A percentile compares a stretch with the other conserved stretches of the same genome.
Evolutionary conservation across 2,329 filamentous ascomycete genomes (phyloP).

Genomic region (Ascochyta fabae): DNA sequence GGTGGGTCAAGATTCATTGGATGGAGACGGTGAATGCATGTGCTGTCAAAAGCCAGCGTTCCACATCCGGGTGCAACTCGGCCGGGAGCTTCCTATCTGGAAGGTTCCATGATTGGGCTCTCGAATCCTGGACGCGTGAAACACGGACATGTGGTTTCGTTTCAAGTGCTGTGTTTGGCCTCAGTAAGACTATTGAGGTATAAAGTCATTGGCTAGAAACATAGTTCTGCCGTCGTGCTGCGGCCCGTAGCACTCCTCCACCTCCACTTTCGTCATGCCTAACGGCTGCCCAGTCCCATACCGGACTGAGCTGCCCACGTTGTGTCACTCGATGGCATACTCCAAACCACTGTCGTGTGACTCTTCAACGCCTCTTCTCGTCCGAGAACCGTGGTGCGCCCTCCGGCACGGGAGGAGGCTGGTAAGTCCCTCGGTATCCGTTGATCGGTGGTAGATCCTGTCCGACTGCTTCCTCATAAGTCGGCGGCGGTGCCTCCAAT

Average conservation of each 20-base stretch:
- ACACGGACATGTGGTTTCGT: conserved; percentile 20
- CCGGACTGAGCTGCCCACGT: neutral
- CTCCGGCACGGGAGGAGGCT: conserved; percentile 50
- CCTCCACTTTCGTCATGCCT: conserved; percentile 16
- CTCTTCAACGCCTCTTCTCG: conserved; percentile 44
- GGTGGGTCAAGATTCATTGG: conserved; percentile 13
- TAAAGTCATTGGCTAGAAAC: conserved; percentile 27
- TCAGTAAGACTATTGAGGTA: conserved; percentile 24
- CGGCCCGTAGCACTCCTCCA: conserved; percentile 18
- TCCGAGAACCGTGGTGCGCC: conserved; percentile 46
- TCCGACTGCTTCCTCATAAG: conserved; percentile 92
- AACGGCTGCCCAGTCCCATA: conserved; percentile 7
- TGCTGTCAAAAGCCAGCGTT: conserved; percentile 13
- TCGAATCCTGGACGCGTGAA: conserved; percentile 7
- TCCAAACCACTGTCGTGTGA: conserved; percentile 11
- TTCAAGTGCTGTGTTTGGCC: conserved; percentile 17
- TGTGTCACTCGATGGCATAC: conserved; percentile 2
- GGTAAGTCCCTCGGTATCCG: conserved; percentile 72
- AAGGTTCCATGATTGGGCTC: conserved; percentile 14
- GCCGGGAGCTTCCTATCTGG: conserved; percentile 8
- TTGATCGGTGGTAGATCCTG: conserved; percentile 76
- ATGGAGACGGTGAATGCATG: conserved; percentile 17
- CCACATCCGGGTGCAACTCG: conserved; percentile 13
- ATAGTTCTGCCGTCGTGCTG: conserved; percentile 12
- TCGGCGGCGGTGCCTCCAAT: conserved; percentile 71